A percentile compares a stretch with the other conserved stretches of the same genome.
Conservation (phyloP, 768 basidiomycete species). For the Tricholoma bakamatsutake region DNA sequence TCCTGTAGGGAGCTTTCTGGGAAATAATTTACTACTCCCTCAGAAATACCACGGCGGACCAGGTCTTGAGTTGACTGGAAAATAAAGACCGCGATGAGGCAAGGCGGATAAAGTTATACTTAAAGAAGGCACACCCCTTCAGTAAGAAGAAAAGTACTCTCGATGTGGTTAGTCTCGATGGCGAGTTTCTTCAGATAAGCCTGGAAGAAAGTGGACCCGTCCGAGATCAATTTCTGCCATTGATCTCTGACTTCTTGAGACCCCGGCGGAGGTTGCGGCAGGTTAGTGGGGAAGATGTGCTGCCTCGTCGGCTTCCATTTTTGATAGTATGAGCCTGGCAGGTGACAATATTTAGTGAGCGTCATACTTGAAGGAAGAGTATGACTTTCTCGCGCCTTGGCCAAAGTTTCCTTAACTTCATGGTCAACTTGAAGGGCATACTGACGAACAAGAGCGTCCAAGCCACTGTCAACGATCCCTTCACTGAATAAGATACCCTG, state of each 20-base stretch:
- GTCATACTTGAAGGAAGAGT: constrained; percentile 1
- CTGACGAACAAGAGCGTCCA: constrained; percentile 7
- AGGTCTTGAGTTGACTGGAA: constrained; percentile 18
- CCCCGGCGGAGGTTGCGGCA: constrained; percentile 16
- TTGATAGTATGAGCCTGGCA: constrained; percentile 13
- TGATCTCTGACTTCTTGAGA: constrained; percentile 14
- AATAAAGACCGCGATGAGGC: not conserved
- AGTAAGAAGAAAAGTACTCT: constrained; percentile 19
- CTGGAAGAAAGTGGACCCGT: constrained; percentile 9
- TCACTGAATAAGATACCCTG: constrained; percentile 9
- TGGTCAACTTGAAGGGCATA: constrained; percentile 7
- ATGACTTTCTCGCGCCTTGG: constrained; percentile 9
- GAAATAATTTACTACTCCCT: constrained; percentile 11
- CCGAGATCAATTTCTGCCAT: constrained; percentile 14
- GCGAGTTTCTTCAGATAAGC: constrained; percentile 18
- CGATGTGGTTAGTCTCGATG: constrained; percentile 25
- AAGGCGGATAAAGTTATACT: not conserved
- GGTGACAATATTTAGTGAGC: not conserved
- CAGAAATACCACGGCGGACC: constrained; percentile 15
- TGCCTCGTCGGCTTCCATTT: constrained; percentile 17
- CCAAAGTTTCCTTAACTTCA: constrained; percentile 8
- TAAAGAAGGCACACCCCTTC: constrained; percentile 13
- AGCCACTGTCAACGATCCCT: constrained; percentile 7
- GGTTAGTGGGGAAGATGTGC: constrained; percentile 16
- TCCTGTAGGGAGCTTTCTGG: constrained; percentile 18